Conservation (phyloP, 768 basidiomycete genomes). For the Tulasnella sp. region DNA sequence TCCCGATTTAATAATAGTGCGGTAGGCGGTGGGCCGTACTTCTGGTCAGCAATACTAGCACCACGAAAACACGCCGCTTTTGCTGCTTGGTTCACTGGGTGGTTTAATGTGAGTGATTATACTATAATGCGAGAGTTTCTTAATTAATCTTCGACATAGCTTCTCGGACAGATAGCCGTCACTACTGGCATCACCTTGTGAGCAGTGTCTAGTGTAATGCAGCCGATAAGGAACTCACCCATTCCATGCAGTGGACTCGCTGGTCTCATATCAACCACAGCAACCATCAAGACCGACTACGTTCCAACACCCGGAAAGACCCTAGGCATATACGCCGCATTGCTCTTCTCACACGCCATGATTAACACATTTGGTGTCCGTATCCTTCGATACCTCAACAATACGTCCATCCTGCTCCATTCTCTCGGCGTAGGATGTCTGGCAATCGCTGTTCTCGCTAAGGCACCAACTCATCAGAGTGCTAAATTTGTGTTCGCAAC, state of each 20-base stretch:
- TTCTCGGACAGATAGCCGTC: constrained; percentile 49
- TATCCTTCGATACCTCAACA: constrained; percentile 56
- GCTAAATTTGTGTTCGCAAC: constrained; percentile 58
- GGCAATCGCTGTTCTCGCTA: constrained; percentile 57
- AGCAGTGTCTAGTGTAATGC: neutral
- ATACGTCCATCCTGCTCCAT: constrained; percentile 66
- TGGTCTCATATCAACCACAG: constrained; percentile 55
- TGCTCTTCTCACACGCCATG: constrained; percentile 55
- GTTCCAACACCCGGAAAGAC: constrained; percentile 47
- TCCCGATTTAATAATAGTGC: too few species aligned
- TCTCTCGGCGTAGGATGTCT: constrained; percentile 57
- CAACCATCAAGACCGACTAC: constrained; percentile 49
- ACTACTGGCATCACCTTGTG: constrained; percentile 58
- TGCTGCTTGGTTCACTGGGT: constrained; percentile 44
- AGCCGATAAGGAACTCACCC: neutral
- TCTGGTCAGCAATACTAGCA: constrained; percentile 72
- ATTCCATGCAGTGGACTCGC: constrained; percentile 37
- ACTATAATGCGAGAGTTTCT: neutral
- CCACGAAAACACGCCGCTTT: constrained; percentile 38
- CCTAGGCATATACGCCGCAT: constrained; percentile 59
- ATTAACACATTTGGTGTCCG: constrained; percentile 30
- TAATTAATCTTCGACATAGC: neutral
- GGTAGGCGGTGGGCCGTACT: constrained; percentile 58
- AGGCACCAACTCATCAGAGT: constrained; percentile 59
- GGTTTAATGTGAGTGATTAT: constrained; percentile 21